Base-by-base conservation (phyloP, 371 early-diverging fungal genomes). In the Quaeritorhiza haematococci region DNA sequence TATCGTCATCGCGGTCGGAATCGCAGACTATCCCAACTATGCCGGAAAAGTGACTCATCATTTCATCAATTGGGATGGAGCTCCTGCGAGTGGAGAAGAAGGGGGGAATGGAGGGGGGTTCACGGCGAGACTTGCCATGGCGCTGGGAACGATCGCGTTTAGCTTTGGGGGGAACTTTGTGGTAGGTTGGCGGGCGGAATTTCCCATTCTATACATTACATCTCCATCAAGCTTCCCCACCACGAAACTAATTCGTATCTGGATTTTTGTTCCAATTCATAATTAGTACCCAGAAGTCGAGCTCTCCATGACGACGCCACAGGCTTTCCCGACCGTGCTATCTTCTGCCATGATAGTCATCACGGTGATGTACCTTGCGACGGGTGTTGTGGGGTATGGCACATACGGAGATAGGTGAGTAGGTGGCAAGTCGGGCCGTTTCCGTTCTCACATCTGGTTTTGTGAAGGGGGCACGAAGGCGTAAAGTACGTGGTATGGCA, bases 381-480 rank as follows among this genome's bases (percentile, higher is more conserved):
- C 87, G 45, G 89, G 90, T 33, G 74, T 76, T 26, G 75, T 87
- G 17, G 92, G 91, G 24, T 94, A 94, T 53, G 81, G 80, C 33
- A 81, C 89, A 32, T 94, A 90, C 64, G 95, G 93, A 44, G 67
- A 74, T n/a, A n/a, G n/a, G n/a, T n/a, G n/a, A n/a, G n/a, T n/a
- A n/a, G n/a, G n/a, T n/a, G n/a, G n/a, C n/a, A n/a, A n/a, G n/a
- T n/a, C n/a, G n/a, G n/a, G n/a, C n/a, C n/a, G n/a, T n/a, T n/a
- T n/a, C n/a, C n/a, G n/a, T n/a, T n/a, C n/a, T n/a, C n/a, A n/a
- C n/a, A n/a, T n/a, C n/a, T n/a, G n/a, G n/a, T n/a, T n/a, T n/a
- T n/a, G n/a, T n/a, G n/a, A n/a, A n/a, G n/a, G n/a, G n/a, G n/a
- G n/a, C n/a, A n/a, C n/a, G n/a, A n/a, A n/a, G n/a, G n/a, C n/a